A percentile compares a stretch with the other conserved stretches of the same genome.
Conservation (phyloP, 352 stramenopile species). For the Pythium phragmiticola region DNA sequence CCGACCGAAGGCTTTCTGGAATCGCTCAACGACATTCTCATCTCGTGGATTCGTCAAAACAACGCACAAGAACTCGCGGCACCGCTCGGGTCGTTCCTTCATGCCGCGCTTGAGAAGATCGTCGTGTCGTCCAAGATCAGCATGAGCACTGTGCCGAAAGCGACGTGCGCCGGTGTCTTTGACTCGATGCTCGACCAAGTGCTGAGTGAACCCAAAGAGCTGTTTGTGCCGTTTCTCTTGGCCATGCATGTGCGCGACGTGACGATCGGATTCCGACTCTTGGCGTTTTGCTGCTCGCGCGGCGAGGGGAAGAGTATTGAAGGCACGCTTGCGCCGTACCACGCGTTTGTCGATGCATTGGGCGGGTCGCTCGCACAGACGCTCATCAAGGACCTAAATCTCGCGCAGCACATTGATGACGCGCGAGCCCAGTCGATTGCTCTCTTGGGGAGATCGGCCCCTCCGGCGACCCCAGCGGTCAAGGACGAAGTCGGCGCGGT, state of each 20-base stretch:
- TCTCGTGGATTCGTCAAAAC: slow-evolving; percentile 79
- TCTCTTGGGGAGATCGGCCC: slow-evolving; percentile 39
- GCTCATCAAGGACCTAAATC: slow-evolving; percentile 65
- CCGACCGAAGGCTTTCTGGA: slow-evolving; percentile 75
- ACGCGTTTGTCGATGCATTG: slow-evolving; percentile 58
- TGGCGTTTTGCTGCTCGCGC: slow-evolving; percentile 75
- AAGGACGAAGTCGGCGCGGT: slow-evolving; percentile 68
- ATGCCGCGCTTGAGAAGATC: slow-evolving; percentile 66
- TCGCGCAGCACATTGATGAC: slow-evolving; percentile 81
- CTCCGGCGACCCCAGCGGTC: slow-evolving; percentile 3
- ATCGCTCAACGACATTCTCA: slow-evolving; percentile 80
- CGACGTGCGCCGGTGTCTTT: slow-evolving; percentile 61
- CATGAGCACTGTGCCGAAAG: slow-evolving; percentile 56
- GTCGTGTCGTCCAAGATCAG: slow-evolving; percentile 77
- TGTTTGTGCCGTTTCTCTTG: slow-evolving; percentile 80
- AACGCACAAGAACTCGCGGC: slow-evolving; percentile 68
- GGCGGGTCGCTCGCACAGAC: slow-evolving; percentile 45
- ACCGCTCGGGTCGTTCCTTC: slow-evolving; percentile 58
- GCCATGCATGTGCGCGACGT: slow-evolving; percentile 75
- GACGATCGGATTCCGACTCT: slow-evolving; percentile 69
- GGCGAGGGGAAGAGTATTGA: slow-evolving; percentile 52
- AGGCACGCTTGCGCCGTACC: slow-evolving; percentile 55
- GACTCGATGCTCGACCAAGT: slow-evolving; percentile 84
- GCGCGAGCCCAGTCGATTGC: slow-evolving; percentile 60
- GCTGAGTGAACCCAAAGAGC: slow-evolving; percentile 58